Conservation (phyloP, 2,329 filamentous ascomycete species). For the Arachnomyces sp. region DNA sequence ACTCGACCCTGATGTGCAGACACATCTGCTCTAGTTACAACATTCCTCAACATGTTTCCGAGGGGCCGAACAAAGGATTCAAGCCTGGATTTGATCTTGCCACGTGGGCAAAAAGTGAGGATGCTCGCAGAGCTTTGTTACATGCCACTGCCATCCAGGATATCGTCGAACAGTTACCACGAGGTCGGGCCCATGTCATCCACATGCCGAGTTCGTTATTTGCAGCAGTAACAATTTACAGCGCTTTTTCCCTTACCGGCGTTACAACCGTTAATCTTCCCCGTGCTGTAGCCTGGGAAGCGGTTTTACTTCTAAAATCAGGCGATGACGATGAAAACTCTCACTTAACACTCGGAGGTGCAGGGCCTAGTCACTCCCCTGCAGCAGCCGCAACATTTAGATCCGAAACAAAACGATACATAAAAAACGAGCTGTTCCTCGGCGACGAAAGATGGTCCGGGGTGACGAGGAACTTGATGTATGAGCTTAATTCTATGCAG, state of each 20-base stretch:
- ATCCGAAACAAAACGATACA: slow-evolving; percentile 34
- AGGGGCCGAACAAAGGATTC: slow-evolving; percentile 19
- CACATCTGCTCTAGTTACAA: slow-evolving; percentile 33
- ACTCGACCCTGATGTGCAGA: slow-evolving; percentile 34
- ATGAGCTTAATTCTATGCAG: slow-evolving; percentile 42
- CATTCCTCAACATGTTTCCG: slow-evolving; percentile 35
- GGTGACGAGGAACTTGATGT: slow-evolving; percentile 35
- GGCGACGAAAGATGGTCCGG: slow-evolving; percentile 16
- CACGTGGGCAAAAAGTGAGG: slow-evolving; percentile 31
- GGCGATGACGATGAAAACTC: slow-evolving; percentile 21
- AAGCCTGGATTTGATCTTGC: slow-evolving; percentile 29
- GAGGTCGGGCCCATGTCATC: slow-evolving; percentile 38
- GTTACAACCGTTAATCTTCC: slow-evolving; percentile 32
- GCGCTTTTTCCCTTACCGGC: slow-evolving; percentile 34
- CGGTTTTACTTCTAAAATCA: slow-evolving; percentile 29
- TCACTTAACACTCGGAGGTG: slow-evolving; percentile 12
- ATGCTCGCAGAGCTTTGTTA: slow-evolving; percentile 35
- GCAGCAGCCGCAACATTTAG: too few species aligned
- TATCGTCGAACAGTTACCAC: slow-evolving; percentile 38
- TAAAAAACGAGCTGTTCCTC: slow-evolving; percentile 23
- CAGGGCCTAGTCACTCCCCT: too few species aligned
- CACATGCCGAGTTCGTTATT: slow-evolving; percentile 41
- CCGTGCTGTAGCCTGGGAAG: slow-evolving; percentile 35
- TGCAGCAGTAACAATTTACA: slow-evolving; percentile 37
- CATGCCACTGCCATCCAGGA: slow-evolving; percentile 42